Base-by-base conservation (phyloP, 305 asterid species). In the Salvia sclarea region DNA sequence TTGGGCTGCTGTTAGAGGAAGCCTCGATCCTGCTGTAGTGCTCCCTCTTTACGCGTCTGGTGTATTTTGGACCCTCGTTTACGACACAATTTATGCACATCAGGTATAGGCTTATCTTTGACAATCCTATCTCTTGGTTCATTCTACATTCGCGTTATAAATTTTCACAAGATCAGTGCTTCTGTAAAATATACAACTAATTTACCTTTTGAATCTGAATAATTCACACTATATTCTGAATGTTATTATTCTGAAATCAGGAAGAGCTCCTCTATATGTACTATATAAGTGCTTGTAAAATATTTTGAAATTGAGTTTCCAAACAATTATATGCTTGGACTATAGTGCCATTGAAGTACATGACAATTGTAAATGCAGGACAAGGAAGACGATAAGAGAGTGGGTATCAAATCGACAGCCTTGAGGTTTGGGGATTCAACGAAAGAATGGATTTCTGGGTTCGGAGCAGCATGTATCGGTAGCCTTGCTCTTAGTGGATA, bases 331-430 rank as follows among this genome's bases (percentile, higher is more conserved):
- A 17, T 45, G n/a, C 64, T 55, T 73, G 52, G 14, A 44, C 47
- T 55, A 64, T 13, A 33, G n/a, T 48, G n/a, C 44, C 30, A 7
- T 3, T 38, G 10, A 59, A 38, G 43, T 52, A 24, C 35, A 37
- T 16, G 63, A 11, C 14, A 47, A 35, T 21, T 76, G 70, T 61
- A 52, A 57, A 60, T 74, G 74, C 86, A 92, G 98, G 98, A 93
- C 81, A 93, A 93, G 77, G 92, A 87, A 65, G 97, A 93, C n/a
- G 98, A 93, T 74, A 60, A 78, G 63, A 88, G 59, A 78, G 97
- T 88, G 69, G 97, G 98, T 33, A 90, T 93, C 71, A 93, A 91
- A 80, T 93, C 98, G 17, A 93, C 97, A 2, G 97, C 97, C 67
- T 72, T 91, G 80, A 82, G 95, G 79, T 93, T 93, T 78, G 98